Evolutionary conservation across 2,329 filamentous ascomycete species (phyloP), one percentile per base, ranked within the genome.

Genomic region (Ceratocystis papillata): DNA sequence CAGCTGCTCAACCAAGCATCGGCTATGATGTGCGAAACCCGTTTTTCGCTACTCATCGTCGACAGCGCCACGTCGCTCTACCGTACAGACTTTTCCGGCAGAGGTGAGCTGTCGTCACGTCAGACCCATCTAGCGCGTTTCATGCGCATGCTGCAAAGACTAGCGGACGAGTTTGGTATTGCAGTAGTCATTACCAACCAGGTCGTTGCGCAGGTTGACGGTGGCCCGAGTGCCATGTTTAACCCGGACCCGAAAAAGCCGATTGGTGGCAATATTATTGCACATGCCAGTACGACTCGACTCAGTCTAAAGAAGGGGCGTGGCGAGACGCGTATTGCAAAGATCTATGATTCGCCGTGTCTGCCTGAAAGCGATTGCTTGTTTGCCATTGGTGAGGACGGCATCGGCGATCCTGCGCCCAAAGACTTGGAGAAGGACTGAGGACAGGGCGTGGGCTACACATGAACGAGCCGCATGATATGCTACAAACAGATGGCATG

Each of bases 171-270:
- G 75, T 99, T 99, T 74, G 94, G 94, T 67, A 96, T 99, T 71
- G 94, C 94, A 0, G 94, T 99, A 6, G 90, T 99, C 71, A 99
- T 99, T 73, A 97, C 94, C 55, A 99, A 99, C 74, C 94, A 99
- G 76, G 94, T 99, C 37, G 95, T 99, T 50, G 94, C 94, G 8
- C 95, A 99, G 76, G 94, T 99, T 7, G 94, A 99, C 73, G 94
- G 94, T 69, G 94, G 94, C 2, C 92, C 93, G 37, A 93, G 88
- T 73, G 87, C 93, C 69, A 99, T 99, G 94, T 99, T 96, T 80
- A 99, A 99, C 71, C 94, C 95, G 0, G 95, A 99, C 73, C 94
- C 94, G 6, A 99, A 99, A 83, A 99, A 99, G 76, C 94, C 94
- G 0, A 96, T 99, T 74, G 94, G 94, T 71, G 94, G 94, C 70